A percentile compares a stretch with the other conserved stretches of the same genome.
Evolutionary conservation across 352 stramenopile species (phyloP).

Genomic region (Saprolegnia parasitica): DNA sequence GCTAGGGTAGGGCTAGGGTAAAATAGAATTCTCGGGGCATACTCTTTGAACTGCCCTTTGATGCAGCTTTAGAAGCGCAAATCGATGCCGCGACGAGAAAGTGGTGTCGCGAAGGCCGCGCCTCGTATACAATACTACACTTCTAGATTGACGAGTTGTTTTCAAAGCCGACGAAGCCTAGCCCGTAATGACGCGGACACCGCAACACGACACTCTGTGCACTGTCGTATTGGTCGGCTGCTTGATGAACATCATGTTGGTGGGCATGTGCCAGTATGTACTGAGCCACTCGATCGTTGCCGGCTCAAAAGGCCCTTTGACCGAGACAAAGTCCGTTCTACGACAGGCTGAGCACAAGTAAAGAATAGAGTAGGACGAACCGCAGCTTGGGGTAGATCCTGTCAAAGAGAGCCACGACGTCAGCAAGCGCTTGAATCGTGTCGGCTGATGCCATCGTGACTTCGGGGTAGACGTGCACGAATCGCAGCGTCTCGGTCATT

Average conservation of each 20-base stretch:
- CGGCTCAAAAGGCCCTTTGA: slow-evolving; percentile 58
- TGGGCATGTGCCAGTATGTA: slow-evolving; percentile 59
- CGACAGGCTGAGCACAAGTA: background rate
- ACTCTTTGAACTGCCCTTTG: too few species aligned
- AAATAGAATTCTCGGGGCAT: too few species aligned
- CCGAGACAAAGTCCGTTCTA: slow-evolving; percentile 69
- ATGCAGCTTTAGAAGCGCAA: too few species aligned
- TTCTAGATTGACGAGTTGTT: too few species aligned
- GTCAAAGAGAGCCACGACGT: slow-evolving; percentile 74
- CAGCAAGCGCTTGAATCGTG: background rate
- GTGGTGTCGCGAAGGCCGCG: too few species aligned
- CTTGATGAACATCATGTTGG: slow-evolving; percentile 93
- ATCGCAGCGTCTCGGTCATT: slow-evolving; percentile 85
- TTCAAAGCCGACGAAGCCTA: slow-evolving; percentile 27
- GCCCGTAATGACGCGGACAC: slow-evolving; percentile 84
- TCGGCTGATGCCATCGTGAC: slow-evolving; percentile 26
- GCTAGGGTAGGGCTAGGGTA: too few species aligned
- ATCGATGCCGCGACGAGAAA: too few species aligned
- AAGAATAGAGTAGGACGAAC: background rate
- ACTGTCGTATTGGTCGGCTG: slow-evolving; percentile 85
- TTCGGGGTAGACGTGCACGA: slow-evolving; percentile 73
- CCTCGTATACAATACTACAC: background rate
- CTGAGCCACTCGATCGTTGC: slow-evolving; percentile 85
- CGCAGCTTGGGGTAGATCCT: slow-evolving; percentile 87
- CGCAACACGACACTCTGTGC: slow-evolving; percentile 81